Evolutionary conservation across 176 grass and related monocot species (phyloP), one percentile per base, ranked within the genome.

Genomic region (Saccharum spontaneum): DNA sequence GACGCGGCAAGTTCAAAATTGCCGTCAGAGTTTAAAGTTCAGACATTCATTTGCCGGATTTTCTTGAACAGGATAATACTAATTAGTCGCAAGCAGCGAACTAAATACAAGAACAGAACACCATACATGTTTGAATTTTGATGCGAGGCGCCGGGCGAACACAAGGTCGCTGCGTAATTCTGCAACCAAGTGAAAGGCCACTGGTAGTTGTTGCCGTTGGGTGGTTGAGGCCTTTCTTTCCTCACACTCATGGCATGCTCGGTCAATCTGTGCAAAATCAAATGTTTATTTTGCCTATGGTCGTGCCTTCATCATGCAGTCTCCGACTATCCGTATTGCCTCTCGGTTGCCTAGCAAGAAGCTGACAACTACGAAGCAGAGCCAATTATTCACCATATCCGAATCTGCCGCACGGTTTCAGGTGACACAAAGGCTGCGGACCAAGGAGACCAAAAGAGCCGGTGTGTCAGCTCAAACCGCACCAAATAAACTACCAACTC

Each of bases 371-470:
- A 36, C 3, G 40, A 41, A 41, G 40, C 40, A 41, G 40, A 41
- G 40, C 40, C 40, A 41, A 41, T 41, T 41, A 41, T 41, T 41
- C 33, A 33, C 33, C 33, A 36, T 36, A 36, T 36, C 79, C 84
- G 74, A 86, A 86, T 36, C 45, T 12, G 59, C 37, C 45, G 84
- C 61, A 83, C 15, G 39, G 63, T 60, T 86, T 60, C 8, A 33
- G 79, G 74, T 79, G 84, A 87, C 75, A 68, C 75, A 90, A 90
- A 90, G 89, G 80, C 60, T 75, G 89, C 87, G 70, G 15, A 39
- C 30, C 75, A 61, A 1, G 26, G 67, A 68, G 61, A 57, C 14
- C 77, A 66, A 73, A 72, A 69, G 22, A 62, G 69, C 22, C 63
- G 77, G 82, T 68, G 36, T 7, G 66, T 80, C 37, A 41, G 22